Base-by-base conservation (phyloP, 805 yeast species). In the Naumovozyma baii region DNA sequence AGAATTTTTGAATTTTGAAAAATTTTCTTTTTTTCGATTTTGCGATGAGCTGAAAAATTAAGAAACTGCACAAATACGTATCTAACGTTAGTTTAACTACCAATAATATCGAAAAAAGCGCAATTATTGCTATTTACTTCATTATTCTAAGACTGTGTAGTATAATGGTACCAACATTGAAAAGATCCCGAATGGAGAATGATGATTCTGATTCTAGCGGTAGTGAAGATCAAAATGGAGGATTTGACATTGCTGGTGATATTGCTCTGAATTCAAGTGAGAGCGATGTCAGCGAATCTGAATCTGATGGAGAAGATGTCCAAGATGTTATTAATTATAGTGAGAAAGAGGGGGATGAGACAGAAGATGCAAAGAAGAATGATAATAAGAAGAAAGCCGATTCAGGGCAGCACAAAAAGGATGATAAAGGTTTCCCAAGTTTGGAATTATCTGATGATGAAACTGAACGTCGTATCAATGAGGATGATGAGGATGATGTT, bases 181-280 rank as follows among this genome's bases (percentile, higher is more conserved):
- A 34, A 14, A 9, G 31, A 29, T 12, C 31, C 13, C 7, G 31
- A 29, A 7, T 22, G 10, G 26, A 22, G 26, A 13, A 7, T 16
- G 13, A 10, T 17, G 9, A 13, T 18, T n/a, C 31, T 9, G 14
- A 26, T 15, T 14, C 33, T 3, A 30, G 32, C 42, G 75, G 68
- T 40, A 74, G 69, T 49, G 77, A 70, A 42, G 77, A 67, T 4
- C 54, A 46, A 26, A 57, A 42, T 8, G 39, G 34, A n/a, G 48
- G 18, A 4, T 71, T 64, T 52, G 86, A 81, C 54, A 81, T 80
- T 50, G 81, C 83, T 18, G 66, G 73, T 14, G 68, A 74, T 38
- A 68, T 82, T 39, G 80, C 79, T 0, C 52, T 75, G 29, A 64
- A 66, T 29, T 38, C 48, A 26, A 63, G 62, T 13, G 67, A 56